A percentile compares a stretch with the other conserved stretches of the same genome.
Conservation (phyloP, 2,329 filamentous ascomycete species). For the Aspergillus japonicus region DNA sequence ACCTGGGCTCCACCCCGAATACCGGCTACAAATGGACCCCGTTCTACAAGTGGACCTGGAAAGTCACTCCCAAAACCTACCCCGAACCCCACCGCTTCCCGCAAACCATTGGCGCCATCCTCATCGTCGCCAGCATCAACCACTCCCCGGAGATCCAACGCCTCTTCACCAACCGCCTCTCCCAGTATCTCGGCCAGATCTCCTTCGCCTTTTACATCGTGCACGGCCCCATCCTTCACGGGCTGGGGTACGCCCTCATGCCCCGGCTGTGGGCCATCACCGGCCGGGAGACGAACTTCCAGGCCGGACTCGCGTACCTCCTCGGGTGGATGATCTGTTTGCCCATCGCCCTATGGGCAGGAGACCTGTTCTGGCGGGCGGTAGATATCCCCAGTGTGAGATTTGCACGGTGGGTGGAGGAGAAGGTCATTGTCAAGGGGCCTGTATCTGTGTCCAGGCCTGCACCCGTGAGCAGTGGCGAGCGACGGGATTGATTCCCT, state of each 20-base stretch:
- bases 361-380: slow-evolving; percentile 59
- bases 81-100: slow-evolving; percentile 46
- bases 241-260: slow-evolving; percentile 46
- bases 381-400: slow-evolving; percentile 55
- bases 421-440: slow-evolving; percentile 27
- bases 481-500: slow-evolving; percentile 7
- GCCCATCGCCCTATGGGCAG: slow-evolving; percentile 51
- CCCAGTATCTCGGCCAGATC: slow-evolving; percentile 49
- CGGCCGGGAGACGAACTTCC: slow-evolving; percentile 40
- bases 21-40: slow-evolving; percentile 41
- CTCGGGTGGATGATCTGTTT: slow-evolving; percentile 43
- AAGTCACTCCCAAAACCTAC: slow-evolving; percentile 41
- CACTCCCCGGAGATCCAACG: slow-evolving; percentile 42
- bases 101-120: slow-evolving; percentile 42
- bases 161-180: slow-evolving; percentile 41
- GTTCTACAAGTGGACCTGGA: slow-evolving; percentile 42
- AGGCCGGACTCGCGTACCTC: slow-evolving; percentile 41
- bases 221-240: slow-evolving; percentile 47
- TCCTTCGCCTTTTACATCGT: slow-evolving; percentile 51
- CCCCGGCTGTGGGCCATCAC: slow-evolving; percentile 41
- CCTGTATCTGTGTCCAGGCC: slow-evolving; percentile 1
- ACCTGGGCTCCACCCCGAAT: slow-evolving; percentile 45
- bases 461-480: not conserved
- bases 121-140: slow-evolving; percentile 46
- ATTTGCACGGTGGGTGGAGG: slow-evolving; percentile 53